Evolutionary conservation across 202 grass and related monocot genomes (phyloP), one percentile per base, ranked within the genome.

Genomic region (Tripidium arundinaceum): DNA sequence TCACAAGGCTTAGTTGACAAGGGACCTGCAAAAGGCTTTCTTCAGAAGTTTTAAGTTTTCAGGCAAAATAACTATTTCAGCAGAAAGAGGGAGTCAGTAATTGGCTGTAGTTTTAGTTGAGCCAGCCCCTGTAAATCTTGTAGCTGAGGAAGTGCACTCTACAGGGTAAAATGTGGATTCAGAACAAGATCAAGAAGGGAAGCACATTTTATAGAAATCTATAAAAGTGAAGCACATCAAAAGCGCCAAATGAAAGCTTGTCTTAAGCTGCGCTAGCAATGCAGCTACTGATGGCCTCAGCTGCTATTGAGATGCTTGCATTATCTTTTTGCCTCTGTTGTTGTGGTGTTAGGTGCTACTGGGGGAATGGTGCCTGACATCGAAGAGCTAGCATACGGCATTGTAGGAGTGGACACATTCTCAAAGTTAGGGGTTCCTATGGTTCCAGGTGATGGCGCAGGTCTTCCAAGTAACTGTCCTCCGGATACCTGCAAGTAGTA

Each of bases 41-140:
- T 75, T 43, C 5, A 79, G 13, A 49, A 82, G 61, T 4, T 4
- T 79, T 77, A 54, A 86, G 11, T 47, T 70, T 67, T 72, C 11
- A 19, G 11, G 31, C 0, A 22, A 15, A 67, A 76, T 7, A 18
- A 9, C 0, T 57, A 46, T 58, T 67, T 66, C 4, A 46, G 38
- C 29, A 65, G 82, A 67, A 81, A 75, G 1, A 9, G 50, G 63
- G 4, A 7, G 42, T 41, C 11, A 50, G 49, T 73, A 84, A 89
- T 79, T 89, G 72, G 86, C 86, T 95, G 95, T 74, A 94, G 63
- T 78, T 95, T 98, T 76, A 93, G 94, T 70, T 98, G 95, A 83
- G 84, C 29, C 66, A 93, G 95, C 13, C 92, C 90, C 68, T 94
- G 86, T 80, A 93, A 84, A 86, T 95, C 95, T 83, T 95, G 90